phyloP scores from a whole-genome alignment of 2,329 filamentous ascomycete genomes.

The Fusarium irregulare region DNA sequence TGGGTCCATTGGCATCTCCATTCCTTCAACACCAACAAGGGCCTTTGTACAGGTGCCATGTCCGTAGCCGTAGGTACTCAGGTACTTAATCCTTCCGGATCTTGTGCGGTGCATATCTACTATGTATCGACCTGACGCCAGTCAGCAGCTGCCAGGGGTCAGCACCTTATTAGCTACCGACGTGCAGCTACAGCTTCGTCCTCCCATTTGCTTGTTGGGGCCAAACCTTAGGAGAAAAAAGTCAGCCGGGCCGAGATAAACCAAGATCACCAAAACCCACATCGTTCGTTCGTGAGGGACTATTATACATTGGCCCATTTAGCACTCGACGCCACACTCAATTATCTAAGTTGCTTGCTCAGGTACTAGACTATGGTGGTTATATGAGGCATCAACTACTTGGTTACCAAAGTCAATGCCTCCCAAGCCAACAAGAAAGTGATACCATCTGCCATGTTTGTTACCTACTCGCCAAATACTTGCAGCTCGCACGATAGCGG shows the following conservation, averaged over 20 bases:
- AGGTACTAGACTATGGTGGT: background rate
- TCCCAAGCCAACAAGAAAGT: background rate
- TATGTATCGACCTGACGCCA: background rate
- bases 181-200: background rate
- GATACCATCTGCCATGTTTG: background rate
- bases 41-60: background rate
- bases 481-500: background rate
- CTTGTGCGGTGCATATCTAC: background rate
- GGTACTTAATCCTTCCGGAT: background rate
- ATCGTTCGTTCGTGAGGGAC: background rate
- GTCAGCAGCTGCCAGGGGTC: slow-evolving; percentile 15
- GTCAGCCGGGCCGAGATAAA: background rate
- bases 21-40: slow-evolving; percentile 3
- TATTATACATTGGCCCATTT: background rate
- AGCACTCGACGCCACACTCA: background rate
- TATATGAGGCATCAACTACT: background rate
- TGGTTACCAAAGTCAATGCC: background rate
- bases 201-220: background rate
- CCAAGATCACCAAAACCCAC: slow-evolving; percentile 6
- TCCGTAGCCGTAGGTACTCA: background rate
- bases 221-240: background rate
- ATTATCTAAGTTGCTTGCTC: background rate
- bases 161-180: slow-evolving; percentile 31
- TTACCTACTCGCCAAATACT: slow-evolving; percentile 6
- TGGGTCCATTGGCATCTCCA: background rate